These are phyloP conservation scores for Aspergillus vadensis DNA, from an alignment of 2,329 filamentous ascomycete genomes.

Conservation along the genomic window DNA sequence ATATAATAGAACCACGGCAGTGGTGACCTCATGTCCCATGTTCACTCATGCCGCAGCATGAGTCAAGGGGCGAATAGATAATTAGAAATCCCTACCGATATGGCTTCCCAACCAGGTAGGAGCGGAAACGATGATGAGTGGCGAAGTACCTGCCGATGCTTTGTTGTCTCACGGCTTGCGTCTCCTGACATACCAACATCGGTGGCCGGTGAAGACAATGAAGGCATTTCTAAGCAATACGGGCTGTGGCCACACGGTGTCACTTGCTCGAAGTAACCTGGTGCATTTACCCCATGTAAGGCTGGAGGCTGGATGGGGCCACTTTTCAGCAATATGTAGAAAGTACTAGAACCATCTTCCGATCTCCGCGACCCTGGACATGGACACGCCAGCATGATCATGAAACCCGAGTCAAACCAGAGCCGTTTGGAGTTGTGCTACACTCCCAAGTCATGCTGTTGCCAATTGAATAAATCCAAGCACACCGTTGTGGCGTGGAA, in stretches of 20 bases:
- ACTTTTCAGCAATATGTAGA: background rate
- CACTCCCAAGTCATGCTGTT: background rate
- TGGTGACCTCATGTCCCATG: background rate
- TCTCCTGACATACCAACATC: background rate
- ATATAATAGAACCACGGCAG: background rate
- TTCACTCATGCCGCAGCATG: background rate
- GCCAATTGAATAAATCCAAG: background rate
- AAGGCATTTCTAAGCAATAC: background rate
- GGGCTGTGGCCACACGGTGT: background rate
- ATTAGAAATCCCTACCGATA: background rate
- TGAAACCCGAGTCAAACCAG: background rate
- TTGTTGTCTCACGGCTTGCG: background rate
- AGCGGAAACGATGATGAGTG: background rate
- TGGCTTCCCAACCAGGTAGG: background rate
- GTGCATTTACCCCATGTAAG: background rate
- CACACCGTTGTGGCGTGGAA: background rate
- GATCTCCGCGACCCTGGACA: background rate
- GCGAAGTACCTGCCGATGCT: background rate
- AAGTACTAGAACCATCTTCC: background rate
- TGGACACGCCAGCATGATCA: background rate
- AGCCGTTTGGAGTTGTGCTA: background rate
- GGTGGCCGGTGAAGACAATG: background rate
- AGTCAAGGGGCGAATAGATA: background rate
- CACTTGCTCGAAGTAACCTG: background rate
- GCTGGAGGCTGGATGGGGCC: background rate